phyloP scores from a whole-genome alignment of 805 yeast genomes.

The Starmerella riodocensis region DNA sequence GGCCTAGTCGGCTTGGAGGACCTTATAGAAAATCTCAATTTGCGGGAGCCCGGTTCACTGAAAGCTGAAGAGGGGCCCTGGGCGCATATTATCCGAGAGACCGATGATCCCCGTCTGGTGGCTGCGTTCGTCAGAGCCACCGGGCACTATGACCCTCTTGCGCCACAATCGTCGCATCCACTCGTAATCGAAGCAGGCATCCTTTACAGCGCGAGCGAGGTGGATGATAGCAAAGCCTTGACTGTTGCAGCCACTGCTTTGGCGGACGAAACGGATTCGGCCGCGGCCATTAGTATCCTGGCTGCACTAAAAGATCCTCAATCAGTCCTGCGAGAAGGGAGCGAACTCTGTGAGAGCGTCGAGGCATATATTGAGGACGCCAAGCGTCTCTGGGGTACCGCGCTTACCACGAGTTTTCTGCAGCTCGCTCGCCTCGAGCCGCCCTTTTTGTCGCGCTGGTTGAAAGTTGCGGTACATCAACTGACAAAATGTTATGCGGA shows the following conservation, averaged over 20 bases:
- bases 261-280: not conserved
- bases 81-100: constrained; percentile 1
- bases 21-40: constrained; percentile 10
- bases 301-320: no score
- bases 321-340: no score
- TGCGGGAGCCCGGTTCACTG: constrained; percentile 5
- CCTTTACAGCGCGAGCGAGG: constrained; percentile 10
- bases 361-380: constrained; percentile 7
- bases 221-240: constrained; percentile 6
- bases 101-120: constrained; percentile 1
- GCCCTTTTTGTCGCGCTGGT: constrained; percentile 12
- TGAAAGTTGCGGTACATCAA: constrained; percentile 17
- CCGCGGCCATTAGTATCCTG: constrained; percentile 2
- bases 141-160: constrained; percentile 3
- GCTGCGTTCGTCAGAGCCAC: constrained; percentile 15
- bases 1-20: not conserved
- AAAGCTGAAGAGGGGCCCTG: not conserved
- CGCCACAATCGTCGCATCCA: constrained; percentile 6
- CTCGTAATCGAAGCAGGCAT: constrained; percentile 16
- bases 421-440: not conserved
- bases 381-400: constrained; percentile 1
- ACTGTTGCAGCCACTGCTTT: constrained; percentile 1
- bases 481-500: constrained; percentile 17
- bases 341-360: no score
- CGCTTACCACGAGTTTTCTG: constrained; percentile 3